A percentile compares a stretch with the other conserved stretches of the same genome.
phyloP scores from a whole-genome alignment of 495 filamentous ascomycete genomes.

The Penicillium robsamsonii region DNA sequence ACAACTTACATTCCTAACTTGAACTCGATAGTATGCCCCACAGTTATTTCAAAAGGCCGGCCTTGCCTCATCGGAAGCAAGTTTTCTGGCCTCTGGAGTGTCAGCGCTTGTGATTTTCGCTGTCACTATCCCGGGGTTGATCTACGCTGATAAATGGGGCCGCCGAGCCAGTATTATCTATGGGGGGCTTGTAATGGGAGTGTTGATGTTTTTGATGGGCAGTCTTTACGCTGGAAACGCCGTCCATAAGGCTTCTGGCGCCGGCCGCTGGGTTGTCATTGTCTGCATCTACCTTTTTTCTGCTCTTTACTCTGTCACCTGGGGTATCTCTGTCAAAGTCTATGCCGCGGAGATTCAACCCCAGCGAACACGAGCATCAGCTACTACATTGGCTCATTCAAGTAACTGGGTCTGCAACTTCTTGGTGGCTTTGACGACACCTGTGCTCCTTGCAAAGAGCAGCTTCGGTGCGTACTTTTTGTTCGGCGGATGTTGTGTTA shows the following conservation, averaged over 20 bases:
- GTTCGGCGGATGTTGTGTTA: constrained; percentile 50
- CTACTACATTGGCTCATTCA: constrained; percentile 46
- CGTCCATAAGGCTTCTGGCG: constrained; percentile 44
- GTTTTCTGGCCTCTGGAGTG: constrained; percentile 56
- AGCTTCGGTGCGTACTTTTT: constrained; percentile 61
- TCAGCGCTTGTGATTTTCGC: constrained; percentile 51
- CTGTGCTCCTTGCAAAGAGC: constrained; percentile 56
- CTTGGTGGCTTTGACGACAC: constrained; percentile 63
- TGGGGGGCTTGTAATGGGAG: constrained; percentile 51
- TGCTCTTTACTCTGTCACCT: constrained; percentile 44
- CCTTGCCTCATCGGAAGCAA: constrained; percentile 44
- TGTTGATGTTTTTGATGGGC: constrained; percentile 51
- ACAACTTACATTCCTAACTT: background rate
- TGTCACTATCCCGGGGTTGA: constrained; percentile 49
- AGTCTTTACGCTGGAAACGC: constrained; percentile 48
- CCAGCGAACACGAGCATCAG: constrained; percentile 50
- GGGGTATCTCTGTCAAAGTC: constrained; percentile 55
- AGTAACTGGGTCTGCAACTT: constrained; percentile 58
- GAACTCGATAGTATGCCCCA: constrained; percentile 46
- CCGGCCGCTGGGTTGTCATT: constrained; percentile 56
- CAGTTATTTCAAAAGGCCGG: constrained; percentile 54
- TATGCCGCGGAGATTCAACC: constrained; percentile 59
- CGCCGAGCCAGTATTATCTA: constrained; percentile 53
- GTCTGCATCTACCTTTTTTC: constrained; percentile 48
- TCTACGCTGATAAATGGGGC: constrained; percentile 60